A percentile compares a stretch with the other conserved stretches of the same genome.
These are phyloP conservation scores for Tetraselmis striata DNA, from an alignment of 139 green algal species.

Conservation along the genomic window DNA sequence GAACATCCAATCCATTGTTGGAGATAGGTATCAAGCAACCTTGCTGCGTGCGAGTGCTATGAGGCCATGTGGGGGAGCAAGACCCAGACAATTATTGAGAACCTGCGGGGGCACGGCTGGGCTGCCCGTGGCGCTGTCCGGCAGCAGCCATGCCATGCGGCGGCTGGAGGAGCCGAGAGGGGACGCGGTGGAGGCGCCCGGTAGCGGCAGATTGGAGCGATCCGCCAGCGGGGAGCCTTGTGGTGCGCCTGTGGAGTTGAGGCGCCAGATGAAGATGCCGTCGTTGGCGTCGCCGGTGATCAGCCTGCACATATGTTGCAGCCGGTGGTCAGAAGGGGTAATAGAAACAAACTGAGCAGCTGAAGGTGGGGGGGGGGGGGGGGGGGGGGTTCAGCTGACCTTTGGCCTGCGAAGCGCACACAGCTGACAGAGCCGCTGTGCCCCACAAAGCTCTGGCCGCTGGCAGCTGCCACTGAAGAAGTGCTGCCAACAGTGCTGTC, in stretches of 20 bases:
- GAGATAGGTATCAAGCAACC: no score
- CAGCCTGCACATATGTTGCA: not conserved
- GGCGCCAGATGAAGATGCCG: conserved; percentile 10
- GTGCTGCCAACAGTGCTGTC: not conserved
- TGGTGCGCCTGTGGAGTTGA: not conserved
- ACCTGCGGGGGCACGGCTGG: not conserved
- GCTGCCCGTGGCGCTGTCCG: conserved; percentile 8
- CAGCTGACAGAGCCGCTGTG: conserved; percentile 34
- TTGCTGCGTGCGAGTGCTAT: no score
- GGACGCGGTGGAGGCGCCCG: not conserved
- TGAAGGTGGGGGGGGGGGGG: not conserved
- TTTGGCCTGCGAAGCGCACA: conserved; percentile 6
- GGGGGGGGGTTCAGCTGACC: conserved; percentile 13
- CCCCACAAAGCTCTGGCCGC: conserved; percentile 37
- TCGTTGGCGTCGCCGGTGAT: conserved; percentile 12
- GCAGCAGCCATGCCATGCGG: not conserved
- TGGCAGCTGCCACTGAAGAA: no score
- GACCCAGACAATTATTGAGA: no score
- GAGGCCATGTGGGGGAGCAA: no score
- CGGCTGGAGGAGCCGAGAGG: conserved; percentile 9
- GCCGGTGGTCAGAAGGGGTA: not conserved
- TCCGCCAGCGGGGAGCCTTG: not conserved
- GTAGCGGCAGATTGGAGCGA: not conserved
- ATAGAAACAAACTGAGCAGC: no score
- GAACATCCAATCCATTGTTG: no score